Evolutionary conservation across 1,139 yeast species (phyloP).

Genomic region (Dujonia santamariae): DNA sequence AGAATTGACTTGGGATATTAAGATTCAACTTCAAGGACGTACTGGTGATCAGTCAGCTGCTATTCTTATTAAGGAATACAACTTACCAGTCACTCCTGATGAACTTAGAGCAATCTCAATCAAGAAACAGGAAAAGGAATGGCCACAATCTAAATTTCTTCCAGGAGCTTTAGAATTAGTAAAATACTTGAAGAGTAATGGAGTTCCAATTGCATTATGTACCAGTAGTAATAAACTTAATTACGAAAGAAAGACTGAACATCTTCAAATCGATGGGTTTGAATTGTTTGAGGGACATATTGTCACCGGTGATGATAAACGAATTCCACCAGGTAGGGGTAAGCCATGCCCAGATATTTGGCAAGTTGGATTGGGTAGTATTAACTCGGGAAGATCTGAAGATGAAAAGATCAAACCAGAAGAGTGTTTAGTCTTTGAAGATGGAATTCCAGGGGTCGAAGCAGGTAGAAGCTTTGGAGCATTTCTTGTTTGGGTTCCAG

Average conservation of each 20-base stretch:
- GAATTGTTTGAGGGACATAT: conserved; percentile 62
- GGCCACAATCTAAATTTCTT: conserved; percentile 64
- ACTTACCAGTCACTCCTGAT: conserved; percentile 63
- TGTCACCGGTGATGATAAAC: conserved; percentile 84
- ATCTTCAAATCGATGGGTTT: conserved; percentile 60
- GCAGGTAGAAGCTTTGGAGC: conserved; percentile 88
- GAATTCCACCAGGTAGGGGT: conserved; percentile 81
- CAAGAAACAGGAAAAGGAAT: conserved; percentile 52
- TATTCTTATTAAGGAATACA: conserved; percentile 62
- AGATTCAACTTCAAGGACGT: conserved; percentile 81
- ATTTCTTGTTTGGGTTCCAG: conserved; percentile 90
- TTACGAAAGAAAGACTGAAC: conserved; percentile 65
- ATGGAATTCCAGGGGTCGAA: conserved; percentile 84
- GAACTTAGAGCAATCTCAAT: conserved; percentile 53
- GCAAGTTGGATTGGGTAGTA: conserved; percentile 69
- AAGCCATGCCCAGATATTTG: conserved; percentile 94
- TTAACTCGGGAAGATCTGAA: conserved; percentile 47
- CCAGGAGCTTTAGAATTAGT: conserved; percentile 84
- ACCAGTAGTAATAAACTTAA: conserved; percentile 72
- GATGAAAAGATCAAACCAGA: conserved; percentile 30
- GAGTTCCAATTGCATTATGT: conserved; percentile 86
- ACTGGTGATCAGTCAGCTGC: conserved; percentile 74
- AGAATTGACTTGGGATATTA: conserved; percentile 85
- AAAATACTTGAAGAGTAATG: conserved; percentile 39
- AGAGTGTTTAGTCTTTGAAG: conserved; percentile 90